phyloP scores from a whole-genome alignment of 495 filamentous ascomycete species.

The Penicillium bialowiezense region DNA sequence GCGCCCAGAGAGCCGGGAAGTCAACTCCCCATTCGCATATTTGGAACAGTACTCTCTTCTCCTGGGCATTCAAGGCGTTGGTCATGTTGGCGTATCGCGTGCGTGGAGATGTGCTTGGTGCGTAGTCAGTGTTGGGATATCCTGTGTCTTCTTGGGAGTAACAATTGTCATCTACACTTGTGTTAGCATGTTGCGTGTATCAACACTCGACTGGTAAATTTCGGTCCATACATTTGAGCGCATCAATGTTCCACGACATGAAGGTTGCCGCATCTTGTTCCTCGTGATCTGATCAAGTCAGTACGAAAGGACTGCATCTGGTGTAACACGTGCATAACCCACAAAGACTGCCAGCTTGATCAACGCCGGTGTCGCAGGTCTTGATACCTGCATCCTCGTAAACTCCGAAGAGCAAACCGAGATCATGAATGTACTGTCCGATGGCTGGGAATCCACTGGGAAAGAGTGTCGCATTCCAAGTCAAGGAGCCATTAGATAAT shows the following conservation, averaged over 20 bases:
- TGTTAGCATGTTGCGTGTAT: not conserved
- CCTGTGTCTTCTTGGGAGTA: conserved; percentile 38
- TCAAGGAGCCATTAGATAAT: conserved; percentile 42
- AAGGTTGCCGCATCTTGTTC: conserved; percentile 42
- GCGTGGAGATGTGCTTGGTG: conserved; percentile 27
- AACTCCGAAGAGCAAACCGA: conserved; percentile 52
- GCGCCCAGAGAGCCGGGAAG: conserved; percentile 48
- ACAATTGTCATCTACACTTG: conserved; percentile 47
- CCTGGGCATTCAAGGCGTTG: conserved; percentile 16
- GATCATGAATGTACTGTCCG: conserved; percentile 46
- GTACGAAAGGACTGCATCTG: conserved; percentile 8
- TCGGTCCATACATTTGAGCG: conserved; percentile 37
- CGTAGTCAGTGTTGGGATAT: conserved; percentile 41
- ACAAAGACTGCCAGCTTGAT: conserved; percentile 31
- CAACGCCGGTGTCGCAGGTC: conserved; percentile 25
- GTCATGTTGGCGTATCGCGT: conserved; percentile 35
- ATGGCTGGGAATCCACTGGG: conserved; percentile 48
- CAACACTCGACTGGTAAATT: not conserved
- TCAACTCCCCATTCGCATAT: conserved; percentile 55
- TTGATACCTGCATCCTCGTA: conserved; percentile 51
- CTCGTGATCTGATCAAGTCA: conserved; percentile 34
- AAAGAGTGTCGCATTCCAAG: conserved; percentile 53
- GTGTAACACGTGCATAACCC: not conserved
- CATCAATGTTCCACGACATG: conserved; percentile 42
- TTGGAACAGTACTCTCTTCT: conserved; percentile 43